Conservation (phyloP, 129 eudicot genomes). For the Saposhnikovia divaricata region DNA sequence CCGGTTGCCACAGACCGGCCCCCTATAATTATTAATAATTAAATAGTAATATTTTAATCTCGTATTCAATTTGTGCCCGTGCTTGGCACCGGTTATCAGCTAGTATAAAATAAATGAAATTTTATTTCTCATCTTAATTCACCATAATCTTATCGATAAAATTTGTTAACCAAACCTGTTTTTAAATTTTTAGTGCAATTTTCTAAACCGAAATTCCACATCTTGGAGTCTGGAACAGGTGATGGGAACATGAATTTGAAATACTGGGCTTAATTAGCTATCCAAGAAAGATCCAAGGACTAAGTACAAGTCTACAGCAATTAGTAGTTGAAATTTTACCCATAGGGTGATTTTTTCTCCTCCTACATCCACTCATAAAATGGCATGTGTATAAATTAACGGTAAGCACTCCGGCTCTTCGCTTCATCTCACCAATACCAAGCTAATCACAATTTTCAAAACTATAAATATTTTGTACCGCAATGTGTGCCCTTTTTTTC, state of each 20-base stretch:
- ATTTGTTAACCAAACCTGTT: too few species aligned
- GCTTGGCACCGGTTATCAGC: too few species aligned
- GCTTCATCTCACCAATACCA: conserved; percentile 16
- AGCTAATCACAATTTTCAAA: conserved; percentile 1
- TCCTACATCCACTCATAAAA: not conserved
- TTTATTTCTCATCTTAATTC: too few species aligned
- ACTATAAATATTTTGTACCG: conserved; percentile 1
- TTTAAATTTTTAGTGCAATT: too few species aligned
- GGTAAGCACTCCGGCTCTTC: conserved; percentile 9
- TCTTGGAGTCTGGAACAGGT: not conserved
- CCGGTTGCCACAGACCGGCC: too few species aligned
- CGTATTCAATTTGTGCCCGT: too few species aligned
- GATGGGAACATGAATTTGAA: conserved; percentile 1
- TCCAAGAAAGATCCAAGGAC: not conserved
- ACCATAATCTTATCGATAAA: too few species aligned
- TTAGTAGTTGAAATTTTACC: not conserved
- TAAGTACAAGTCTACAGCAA: not conserved
- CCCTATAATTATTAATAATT: too few species aligned
- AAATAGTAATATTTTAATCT: too few species aligned
- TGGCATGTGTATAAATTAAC: conserved; percentile 11
- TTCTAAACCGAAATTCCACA: not conserved
- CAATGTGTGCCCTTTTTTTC: conserved; percentile 27
- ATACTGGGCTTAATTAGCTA: not conserved
- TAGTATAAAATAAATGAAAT: too few species aligned
- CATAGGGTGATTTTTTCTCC: not conserved